Base-by-base conservation (phyloP, 768 basidiomycete species). In the Vararia minispora region DNA sequence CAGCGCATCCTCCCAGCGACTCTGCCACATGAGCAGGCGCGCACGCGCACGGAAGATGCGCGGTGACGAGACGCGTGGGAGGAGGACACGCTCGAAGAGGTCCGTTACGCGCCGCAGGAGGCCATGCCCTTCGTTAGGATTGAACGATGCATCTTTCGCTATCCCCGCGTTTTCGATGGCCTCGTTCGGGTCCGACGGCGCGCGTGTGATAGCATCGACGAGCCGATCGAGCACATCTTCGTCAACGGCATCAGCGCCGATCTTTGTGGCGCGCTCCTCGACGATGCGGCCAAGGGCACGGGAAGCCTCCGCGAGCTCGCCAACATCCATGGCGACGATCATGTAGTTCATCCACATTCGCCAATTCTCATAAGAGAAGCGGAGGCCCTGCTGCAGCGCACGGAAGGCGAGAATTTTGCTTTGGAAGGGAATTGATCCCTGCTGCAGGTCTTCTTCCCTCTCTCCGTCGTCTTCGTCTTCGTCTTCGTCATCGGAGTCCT, bases 291-390 rank as follows among this genome's bases (percentile, higher is more conserved):
- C 69, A 16, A 89, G 66, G 0, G 92, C 94, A 27, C 87, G 79
- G 42, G 76, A 79, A 1, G 89, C 80, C 54, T 99, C 94, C 1
- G 75, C 67, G 34, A 97, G 69, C 54, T 98, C 91, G 6, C 92
- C 94, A 14, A 97, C 84, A 48, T 97, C 90, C 58, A 95, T 68
- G 3, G 87, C 72, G 20, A 98, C 80, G 52, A 95, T 66, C 81
- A 88, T 91, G 65, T 91, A 98, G 65, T 99, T 99, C 44, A 71
- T 70, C 95, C 95, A 99, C 85, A 99, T 92, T 14, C 89, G 74
- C 92, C 94, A 98, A 53, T 90, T 92, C 20, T 87, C 79, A 56
- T 89, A 85, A 34, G 74, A 73, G 57, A 72, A 75, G 49, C 78
- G 79, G 43, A 98, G 70, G 2, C 95, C 92, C 43, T 88, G 85